These are phyloP conservation scores for Eucalyptus globulus DNA, from an alignment of 345 rosid genomes.

Conservation along the genomic window DNA sequence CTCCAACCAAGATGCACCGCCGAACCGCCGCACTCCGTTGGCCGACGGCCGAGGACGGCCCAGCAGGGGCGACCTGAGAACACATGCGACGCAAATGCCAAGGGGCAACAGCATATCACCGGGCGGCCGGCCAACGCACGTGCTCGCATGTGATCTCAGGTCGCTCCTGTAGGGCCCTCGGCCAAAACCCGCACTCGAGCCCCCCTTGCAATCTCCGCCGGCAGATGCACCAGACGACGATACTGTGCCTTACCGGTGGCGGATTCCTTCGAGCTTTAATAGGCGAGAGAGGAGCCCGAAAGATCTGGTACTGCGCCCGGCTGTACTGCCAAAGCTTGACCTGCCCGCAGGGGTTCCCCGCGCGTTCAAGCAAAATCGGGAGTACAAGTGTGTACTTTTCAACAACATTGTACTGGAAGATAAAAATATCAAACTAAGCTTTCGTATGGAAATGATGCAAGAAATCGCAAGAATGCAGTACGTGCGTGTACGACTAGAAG, in stretches of 20 bases:
- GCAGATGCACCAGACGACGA: not conserved
- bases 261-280: not conserved
- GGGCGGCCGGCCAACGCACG: not conserved
- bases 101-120: not conserved
- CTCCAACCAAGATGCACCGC: not conserved
- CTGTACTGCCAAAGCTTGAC: not conserved
- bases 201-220: not conserved
- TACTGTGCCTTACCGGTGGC: not conserved
- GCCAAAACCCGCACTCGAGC: not conserved
- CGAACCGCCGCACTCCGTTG: not conserved
- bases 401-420: not conserved
- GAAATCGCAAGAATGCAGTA: not conserved
- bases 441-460: not conserved
- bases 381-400: not conserved
- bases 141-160: not conserved
- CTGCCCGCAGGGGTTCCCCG: not conserved
- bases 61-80: not conserved
- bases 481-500: not conserved
- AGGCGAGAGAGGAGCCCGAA: not conserved
- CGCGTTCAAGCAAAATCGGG: not conserved
- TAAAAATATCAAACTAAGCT: not conserved
- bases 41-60: not conserved
- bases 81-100: not conserved
- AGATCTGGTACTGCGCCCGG: not conserved
- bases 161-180: not conserved